These are phyloP conservation scores for Cnidoscolus chayamansa DNA, from an alignment of 441 rosid species.

Conservation along the genomic window DNA sequence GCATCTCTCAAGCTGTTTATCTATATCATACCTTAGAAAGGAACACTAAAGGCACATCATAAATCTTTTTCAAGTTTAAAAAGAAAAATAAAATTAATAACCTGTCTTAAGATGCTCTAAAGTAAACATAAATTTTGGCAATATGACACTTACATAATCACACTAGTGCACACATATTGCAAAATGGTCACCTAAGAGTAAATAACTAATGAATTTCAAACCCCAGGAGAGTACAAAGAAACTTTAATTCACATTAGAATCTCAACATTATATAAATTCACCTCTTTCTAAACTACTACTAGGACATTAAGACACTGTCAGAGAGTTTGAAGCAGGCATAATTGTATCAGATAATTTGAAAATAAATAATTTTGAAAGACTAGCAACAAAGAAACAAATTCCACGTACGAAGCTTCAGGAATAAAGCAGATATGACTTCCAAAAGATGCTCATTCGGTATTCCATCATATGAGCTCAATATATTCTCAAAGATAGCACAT, in stretches of 20 bases:
- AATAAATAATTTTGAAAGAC: background rate
- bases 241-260: background rate
- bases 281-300: background rate
- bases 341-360: background rate
- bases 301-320: background rate
- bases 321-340: conserved; percentile 4
- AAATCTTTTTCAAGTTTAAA: too few species aligned
- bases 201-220: background rate
- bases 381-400: conserved; percentile 23
- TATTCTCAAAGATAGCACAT: conserved; percentile 55
- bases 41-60: too few species aligned
- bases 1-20: too few species aligned
- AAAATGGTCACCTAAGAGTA: background rate
- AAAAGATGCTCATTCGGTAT: conserved; percentile 60
- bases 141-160: background rate
- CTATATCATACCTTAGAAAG: too few species aligned
- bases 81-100: too few species aligned
- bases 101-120: too few species aligned
- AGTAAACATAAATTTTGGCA: too few species aligned
- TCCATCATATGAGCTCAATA: conserved; percentile 41
- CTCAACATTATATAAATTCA: background rate
- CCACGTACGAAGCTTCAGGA: conserved; percentile 69
- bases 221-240: background rate
- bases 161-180: background rate
- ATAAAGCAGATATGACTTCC: conserved; percentile 48